These are phyloP conservation scores for Skeletonema potamos DNA, from an alignment of 108 stramenopile genomes.

Conservation along the genomic window DNA sequence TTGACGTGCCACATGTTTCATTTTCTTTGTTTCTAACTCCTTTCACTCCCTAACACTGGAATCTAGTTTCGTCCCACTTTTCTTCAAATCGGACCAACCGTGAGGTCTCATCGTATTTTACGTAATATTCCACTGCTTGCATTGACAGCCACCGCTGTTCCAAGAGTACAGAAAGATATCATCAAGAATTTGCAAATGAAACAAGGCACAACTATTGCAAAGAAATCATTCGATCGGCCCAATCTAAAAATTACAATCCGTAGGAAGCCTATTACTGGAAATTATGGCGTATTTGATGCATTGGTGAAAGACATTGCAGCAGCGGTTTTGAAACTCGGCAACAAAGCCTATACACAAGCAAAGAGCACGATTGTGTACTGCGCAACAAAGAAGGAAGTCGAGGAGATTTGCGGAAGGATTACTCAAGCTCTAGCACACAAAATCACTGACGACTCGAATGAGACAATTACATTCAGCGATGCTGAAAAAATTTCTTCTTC, in stretches of 20 bases:
- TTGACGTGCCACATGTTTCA: too few species aligned
- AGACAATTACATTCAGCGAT: slow-evolving; percentile 5
- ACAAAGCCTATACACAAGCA: slow-evolving; percentile 12
- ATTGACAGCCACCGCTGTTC: slow-evolving; percentile 94
- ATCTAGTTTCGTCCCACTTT: slow-evolving; percentile 88
- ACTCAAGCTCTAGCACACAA: slow-evolving; percentile 11
- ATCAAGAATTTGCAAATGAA: slow-evolving; percentile 58
- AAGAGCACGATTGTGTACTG: slow-evolving; percentile 83
- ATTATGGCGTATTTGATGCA: slow-evolving; percentile 31
- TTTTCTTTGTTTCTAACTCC: neutral
- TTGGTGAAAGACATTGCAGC: slow-evolving; percentile 45
- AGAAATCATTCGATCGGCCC: slow-evolving; percentile 84
- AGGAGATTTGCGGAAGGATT: slow-evolving; percentile 38
- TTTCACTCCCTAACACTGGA: too few species aligned
- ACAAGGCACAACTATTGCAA: slow-evolving; percentile 43
- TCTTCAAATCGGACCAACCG: slow-evolving; percentile 52
- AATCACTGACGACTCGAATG: neutral
- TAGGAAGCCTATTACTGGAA: slow-evolving; percentile 56
- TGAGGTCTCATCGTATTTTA: slow-evolving; percentile 53
- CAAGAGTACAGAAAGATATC: slow-evolving; percentile 78
- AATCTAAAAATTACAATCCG: slow-evolving; percentile 84
- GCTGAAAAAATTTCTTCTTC: slow-evolving; percentile 19
- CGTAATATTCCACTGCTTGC: slow-evolving; percentile 77
- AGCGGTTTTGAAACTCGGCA: slow-evolving; percentile 5
- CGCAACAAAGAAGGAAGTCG: slow-evolving; percentile 58